These are phyloP conservation scores for Coniella lustricola DNA, from an alignment of 2,329 filamentous ascomycete species.

Conservation along the genomic window DNA sequence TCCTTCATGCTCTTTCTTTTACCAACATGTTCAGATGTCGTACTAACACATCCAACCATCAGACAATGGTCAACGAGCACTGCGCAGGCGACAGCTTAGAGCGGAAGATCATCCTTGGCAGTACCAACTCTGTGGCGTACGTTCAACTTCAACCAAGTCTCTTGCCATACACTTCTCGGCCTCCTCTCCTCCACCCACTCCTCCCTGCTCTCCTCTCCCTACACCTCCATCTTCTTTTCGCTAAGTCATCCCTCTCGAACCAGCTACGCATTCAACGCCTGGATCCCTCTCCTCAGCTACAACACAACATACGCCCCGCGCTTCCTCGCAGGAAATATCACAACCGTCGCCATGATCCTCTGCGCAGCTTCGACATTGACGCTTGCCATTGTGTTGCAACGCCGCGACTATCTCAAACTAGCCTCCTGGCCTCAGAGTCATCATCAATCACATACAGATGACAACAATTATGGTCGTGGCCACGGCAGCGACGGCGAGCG, in stretches of 20 bases:
- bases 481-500: too few relatives aligned
- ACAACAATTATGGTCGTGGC: too few relatives aligned
- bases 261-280: conserved; percentile 22
- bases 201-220: not conserved
- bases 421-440: too few relatives aligned
- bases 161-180: not conserved
- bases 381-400: conserved; percentile 18
- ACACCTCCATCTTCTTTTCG: not conserved
- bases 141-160: not conserved
- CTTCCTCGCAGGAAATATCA: conserved; percentile 21
- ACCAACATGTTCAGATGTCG: too few relatives aligned
- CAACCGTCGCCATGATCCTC: conserved; percentile 20
- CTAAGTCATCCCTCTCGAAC: not conserved
- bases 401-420: too few relatives aligned
- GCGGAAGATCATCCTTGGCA: conserved; percentile 21
- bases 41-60: not conserved
- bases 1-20: too few relatives aligned
- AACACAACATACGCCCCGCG: conserved; percentile 21
- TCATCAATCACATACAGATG: too few relatives aligned
- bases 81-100: conserved; percentile 20
- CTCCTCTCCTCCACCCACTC: not conserved
- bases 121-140: conserved; percentile 21
- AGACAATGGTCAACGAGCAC: conserved; percentile 23
- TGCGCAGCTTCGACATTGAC: conserved; percentile 20
- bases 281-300: conserved; percentile 22